These are phyloP conservation scores for Candida ovalis DNA, from an alignment of 805 yeast species.

Conservation along the genomic window DNA sequence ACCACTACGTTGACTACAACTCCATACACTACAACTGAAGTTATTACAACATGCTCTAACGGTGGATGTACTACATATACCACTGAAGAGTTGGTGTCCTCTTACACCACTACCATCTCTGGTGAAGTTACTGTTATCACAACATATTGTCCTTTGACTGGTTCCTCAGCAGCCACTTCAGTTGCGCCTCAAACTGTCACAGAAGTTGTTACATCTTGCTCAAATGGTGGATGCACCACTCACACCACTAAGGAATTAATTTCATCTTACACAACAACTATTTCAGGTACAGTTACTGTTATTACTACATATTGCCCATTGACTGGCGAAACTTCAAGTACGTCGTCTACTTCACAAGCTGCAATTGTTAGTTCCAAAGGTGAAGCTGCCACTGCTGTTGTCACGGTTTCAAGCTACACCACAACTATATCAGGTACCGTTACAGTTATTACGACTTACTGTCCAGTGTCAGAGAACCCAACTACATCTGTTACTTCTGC, in stretches of 20 bases:
- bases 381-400: constrained; percentile 2
- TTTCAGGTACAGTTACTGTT: constrained; percentile 16
- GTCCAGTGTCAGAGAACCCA: constrained; percentile 7
- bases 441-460: constrained; percentile 18
- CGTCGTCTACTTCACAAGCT: background rate
- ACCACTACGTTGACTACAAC: constrained; percentile 4
- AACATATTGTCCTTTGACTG: constrained; percentile 13
- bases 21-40: constrained; percentile 10
- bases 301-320: constrained; percentile 23
- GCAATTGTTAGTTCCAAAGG: constrained; percentile 13
- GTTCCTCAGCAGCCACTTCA: constrained; percentile 4
- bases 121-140: constrained; percentile 21
- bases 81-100: constrained; percentile 17
- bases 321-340: constrained; percentile 1
- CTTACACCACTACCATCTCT: constrained; percentile 22
- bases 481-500: background rate
- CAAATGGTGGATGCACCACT: constrained; percentile 7
- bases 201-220: constrained; percentile 11
- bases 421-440: constrained; percentile 11
- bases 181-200: constrained; percentile 6
- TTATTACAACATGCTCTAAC: constrained; percentile 20
- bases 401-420: constrained; percentile 10
- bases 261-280: constrained; percentile 15
- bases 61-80: constrained; percentile 15
- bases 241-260: constrained; percentile 7